Percentiles rank a stretch among this genome's conserved stretches.
Conservation (phyloP, 345 rosid species). For the Citrus sp. region DNA sequence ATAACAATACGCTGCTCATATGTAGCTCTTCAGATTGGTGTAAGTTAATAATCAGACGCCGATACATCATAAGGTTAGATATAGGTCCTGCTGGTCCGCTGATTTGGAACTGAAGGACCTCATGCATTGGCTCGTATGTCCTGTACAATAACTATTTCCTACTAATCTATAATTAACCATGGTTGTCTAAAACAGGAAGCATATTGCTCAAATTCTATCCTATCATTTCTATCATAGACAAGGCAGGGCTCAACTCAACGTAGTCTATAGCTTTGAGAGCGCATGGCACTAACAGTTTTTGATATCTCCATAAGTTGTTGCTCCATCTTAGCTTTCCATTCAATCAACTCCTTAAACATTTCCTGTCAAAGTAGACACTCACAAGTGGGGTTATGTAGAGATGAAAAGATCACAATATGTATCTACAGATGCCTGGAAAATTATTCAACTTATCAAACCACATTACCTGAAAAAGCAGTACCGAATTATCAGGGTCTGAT, state of each 20-base stretch:
- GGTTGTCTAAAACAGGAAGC: neutral
- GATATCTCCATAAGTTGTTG: slow-evolving; percentile 67
- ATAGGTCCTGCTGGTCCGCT: neutral
- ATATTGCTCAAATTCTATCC: slow-evolving; percentile 5
- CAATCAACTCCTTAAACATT: slow-evolving; percentile 58
- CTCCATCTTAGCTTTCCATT: slow-evolving; percentile 81
- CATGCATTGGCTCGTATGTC: slow-evolving; percentile 18
- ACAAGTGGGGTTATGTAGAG: neutral
- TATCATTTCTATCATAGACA: slow-evolving; percentile 18
- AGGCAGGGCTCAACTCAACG: neutral
- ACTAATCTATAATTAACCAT: slow-evolving; percentile 5
- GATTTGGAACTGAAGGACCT: slow-evolving; percentile 5
- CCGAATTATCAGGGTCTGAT: slow-evolving; percentile 48
- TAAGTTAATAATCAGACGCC: slow-evolving; percentile 4
- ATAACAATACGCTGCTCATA: neutral
- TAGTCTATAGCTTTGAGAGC: slow-evolving; percentile 37
- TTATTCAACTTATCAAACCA: neutral
- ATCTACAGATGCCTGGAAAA: neutral
- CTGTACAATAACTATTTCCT: slow-evolving; percentile 39
- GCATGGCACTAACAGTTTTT: slow-evolving; percentile 46
- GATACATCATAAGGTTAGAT: slow-evolving; percentile 23
- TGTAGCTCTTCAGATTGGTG: neutral
- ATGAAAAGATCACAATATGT: neutral
- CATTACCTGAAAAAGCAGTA: slow-evolving; percentile 58
- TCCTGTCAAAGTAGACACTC: slow-evolving; percentile 41